These are phyloP conservation scores for Pilatotrama ljubarskyi DNA, from an alignment of 768 basidiomycete species.

Conservation along the genomic window DNA sequence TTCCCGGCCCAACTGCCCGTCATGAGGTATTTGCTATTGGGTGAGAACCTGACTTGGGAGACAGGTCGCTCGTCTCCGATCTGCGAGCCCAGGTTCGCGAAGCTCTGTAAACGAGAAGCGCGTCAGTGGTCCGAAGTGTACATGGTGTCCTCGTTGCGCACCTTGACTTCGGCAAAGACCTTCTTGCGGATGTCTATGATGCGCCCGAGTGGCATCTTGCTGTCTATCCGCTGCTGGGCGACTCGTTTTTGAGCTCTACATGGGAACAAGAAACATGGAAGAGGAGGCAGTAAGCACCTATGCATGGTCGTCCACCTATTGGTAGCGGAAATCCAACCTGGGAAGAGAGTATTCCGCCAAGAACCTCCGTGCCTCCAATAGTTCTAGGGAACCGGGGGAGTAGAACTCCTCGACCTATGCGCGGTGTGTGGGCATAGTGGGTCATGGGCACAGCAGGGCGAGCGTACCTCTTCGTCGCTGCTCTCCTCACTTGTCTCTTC, in stretches of 20 bases:
- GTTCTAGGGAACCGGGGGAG: slow-evolving; percentile 83
- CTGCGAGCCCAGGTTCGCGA: slow-evolving; percentile 92
- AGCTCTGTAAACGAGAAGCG: slow-evolving; percentile 53
- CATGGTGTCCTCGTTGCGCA: slow-evolving; percentile 38
- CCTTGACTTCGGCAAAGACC: slow-evolving; percentile 88
- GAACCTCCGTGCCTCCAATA: slow-evolving; percentile 80
- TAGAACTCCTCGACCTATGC: slow-evolving; percentile 92
- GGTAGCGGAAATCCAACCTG: slow-evolving; percentile 78
- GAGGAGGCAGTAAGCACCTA: slow-evolving; percentile 73
- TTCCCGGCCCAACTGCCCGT: slow-evolving; percentile 97
- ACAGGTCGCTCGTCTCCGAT: slow-evolving; percentile 96
- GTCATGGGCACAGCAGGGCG: neutral
- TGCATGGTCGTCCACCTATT: slow-evolving; percentile 46
- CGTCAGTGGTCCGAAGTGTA: neutral
- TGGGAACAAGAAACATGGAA: slow-evolving; percentile 39
- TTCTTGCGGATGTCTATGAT: slow-evolving; percentile 93
- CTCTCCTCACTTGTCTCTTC: slow-evolving; percentile 68
- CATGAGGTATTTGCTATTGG: slow-evolving; percentile 83
- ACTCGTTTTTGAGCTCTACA: slow-evolving; percentile 94
- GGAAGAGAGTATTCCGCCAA: slow-evolving; percentile 94
- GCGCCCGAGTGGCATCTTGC: slow-evolving; percentile 79
- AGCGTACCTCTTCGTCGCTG: slow-evolving; percentile 72
- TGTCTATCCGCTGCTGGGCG: slow-evolving; percentile 90
- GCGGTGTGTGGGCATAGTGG: no score
- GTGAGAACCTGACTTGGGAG: slow-evolving; percentile 91